Percentiles rank a stretch among this genome's conserved stretches.
phyloP scores from a whole-genome alignment of 805 yeast species.

The Maudiozyma barnettii region DNA sequence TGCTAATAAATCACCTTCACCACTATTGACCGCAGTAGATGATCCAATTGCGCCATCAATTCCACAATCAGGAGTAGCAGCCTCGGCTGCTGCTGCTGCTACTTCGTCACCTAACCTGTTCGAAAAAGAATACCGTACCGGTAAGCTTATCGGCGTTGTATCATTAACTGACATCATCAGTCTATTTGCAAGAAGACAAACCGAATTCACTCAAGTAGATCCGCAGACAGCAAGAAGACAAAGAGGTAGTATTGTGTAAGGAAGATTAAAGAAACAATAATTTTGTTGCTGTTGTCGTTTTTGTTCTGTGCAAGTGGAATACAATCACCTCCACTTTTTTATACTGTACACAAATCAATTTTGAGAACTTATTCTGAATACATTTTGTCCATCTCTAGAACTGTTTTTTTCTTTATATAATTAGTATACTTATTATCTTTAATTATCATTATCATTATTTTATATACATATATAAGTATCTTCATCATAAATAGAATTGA shows the following conservation, averaged over 20 bases:
- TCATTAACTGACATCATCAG: slow-evolving; percentile 86
- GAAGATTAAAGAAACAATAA: background rate
- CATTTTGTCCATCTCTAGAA: no score
- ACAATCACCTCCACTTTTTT: no score
- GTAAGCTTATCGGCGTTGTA: slow-evolving; percentile 82
- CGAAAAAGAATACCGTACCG: slow-evolving; percentile 50
- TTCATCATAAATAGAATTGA: no score
- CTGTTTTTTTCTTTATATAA: no score
- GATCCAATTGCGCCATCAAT: slow-evolving; percentile 9
- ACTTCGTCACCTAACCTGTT: slow-evolving; percentile 21
- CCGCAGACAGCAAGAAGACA: slow-evolving; percentile 84
- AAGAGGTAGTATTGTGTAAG: slow-evolving; percentile 50
- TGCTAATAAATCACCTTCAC: slow-evolving; percentile 12
- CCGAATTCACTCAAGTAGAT: slow-evolving; percentile 65
- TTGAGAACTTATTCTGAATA: no score
- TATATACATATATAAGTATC: no score
- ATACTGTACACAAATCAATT: no score
- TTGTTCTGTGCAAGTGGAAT: no score
- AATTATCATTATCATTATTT: no score
- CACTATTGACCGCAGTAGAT: slow-evolving; percentile 19
- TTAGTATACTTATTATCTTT: no score
- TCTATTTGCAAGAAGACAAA: slow-evolving; percentile 51
- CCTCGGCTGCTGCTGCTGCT: slow-evolving; percentile 6
- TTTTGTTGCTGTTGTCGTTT: no score
- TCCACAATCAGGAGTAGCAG: slow-evolving; percentile 6